These are phyloP conservation scores for Yamadazyma oceani DNA, from an alignment of 1,139 yeast species.

Conservation along the genomic window DNA sequence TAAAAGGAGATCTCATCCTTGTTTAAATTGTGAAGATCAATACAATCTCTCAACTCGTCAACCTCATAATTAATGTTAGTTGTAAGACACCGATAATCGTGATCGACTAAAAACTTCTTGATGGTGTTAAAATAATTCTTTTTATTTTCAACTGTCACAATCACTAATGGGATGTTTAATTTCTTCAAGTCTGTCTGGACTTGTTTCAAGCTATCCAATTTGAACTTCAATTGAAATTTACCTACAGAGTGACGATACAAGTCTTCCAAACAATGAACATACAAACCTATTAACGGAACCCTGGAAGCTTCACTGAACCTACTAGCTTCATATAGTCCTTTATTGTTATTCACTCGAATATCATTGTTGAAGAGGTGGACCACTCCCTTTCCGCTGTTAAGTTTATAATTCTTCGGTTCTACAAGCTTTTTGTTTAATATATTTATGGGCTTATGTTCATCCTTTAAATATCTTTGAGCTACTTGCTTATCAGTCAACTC, in stretches of 20 bases:
- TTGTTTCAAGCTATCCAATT: conserved; percentile 28
- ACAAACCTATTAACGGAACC: conserved; percentile 35
- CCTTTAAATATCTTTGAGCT: conserved; percentile 20
- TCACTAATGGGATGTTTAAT: conserved; percentile 41
- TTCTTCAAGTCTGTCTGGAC: conserved; percentile 29
- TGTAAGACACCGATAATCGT: conserved; percentile 32
- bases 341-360: conserved; percentile 41
- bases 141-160: conserved; percentile 30
- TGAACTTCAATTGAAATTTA: conserved; percentile 41
- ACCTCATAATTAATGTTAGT: conserved; percentile 51
- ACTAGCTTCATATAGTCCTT: conserved; percentile 35
- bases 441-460: conserved; percentile 25
- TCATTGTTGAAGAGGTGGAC: conserved; percentile 49
- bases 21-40: conserved; percentile 16
- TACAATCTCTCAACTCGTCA: conserved; percentile 47
- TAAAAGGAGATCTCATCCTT: conserved; percentile 17
- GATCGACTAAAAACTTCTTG: conserved; percentile 22
- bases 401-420: background rate
- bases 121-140: conserved; percentile 22
- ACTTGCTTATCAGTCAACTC: conserved; percentile 14
- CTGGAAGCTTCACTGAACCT: conserved; percentile 23
- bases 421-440: conserved; percentile 7
- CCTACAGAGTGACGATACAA: conserved; percentile 43
- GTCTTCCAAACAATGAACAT: conserved; percentile 40
- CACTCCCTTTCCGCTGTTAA: conserved; percentile 17